Evolutionary conservation across 306 rosid species (phyloP), one percentile per base, ranked within the genome.

Genomic region (Mimosa pudica): DNA sequence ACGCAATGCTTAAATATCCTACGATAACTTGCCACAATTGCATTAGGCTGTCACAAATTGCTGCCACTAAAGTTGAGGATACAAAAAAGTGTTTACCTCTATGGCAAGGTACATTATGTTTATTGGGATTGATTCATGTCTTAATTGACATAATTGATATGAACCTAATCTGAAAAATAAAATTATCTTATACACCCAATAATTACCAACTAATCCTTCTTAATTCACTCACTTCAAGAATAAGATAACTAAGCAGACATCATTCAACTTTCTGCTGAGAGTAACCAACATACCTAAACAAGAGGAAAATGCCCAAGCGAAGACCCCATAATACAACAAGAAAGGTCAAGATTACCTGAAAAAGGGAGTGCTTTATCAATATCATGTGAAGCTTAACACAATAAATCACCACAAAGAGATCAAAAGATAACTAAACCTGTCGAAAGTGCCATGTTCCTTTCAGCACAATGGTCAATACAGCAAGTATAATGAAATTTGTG

Each of bases 301-400:
- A 77, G 73, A 95, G 90, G 84, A 95, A 95, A 79, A 89, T 45
- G 13, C 41, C 93, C 18, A 95, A 90, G 73, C 99, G 99, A 77
- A 95, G 85, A 78, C 96, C 98, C 99, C 99, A 95, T 87, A 85
- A 14, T 65, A 87, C 86, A 49, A 95, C 99, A 82, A 95, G 93
- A 20, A 82, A 74, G 81, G 97, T 84, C 79, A 95, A 87, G 66
- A 93, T 61, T 9, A 91, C 66, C 99, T 95, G 97, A 73, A 85
- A 68, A 69, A 61, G n/a, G 65, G 71, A 79, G 48, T 17, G 73
- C 55, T 57, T 18, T 16, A 71, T 71, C 61, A 80, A 70, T 42
- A 17, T 20, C n/a, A 20, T 7, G 46, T 20, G 9, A 9, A 9
- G 30, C 20, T 45, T 67, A 36, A n/a, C 62, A 30, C 44, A 12